phyloP scores from a whole-genome alignment of 108 stramenopile genomes.

The Cyclotella baltica region DNA sequence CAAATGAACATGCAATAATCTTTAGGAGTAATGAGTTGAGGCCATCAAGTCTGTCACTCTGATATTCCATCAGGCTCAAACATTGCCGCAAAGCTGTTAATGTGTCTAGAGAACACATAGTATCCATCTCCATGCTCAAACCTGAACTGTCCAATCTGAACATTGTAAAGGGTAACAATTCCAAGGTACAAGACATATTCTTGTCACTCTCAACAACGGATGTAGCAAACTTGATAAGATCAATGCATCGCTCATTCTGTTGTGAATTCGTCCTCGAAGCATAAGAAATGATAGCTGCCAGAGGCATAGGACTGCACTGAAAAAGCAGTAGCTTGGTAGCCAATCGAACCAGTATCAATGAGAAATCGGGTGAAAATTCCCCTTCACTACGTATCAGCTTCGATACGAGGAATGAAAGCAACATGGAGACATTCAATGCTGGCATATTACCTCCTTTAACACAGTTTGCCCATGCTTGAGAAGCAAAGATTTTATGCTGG shows the following conservation, averaged over 20 bases:
- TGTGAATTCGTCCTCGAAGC: neutral
- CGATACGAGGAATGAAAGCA: conserved; percentile 41
- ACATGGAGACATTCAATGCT: conserved; percentile 38
- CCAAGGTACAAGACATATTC: neutral
- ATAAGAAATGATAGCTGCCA: conserved; percentile 52
- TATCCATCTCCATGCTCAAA: neutral
- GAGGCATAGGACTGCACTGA: conserved; percentile 41
- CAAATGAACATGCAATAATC: conserved; percentile 21
- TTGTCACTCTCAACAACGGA: conserved; percentile 17
- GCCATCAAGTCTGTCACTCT: conserved; percentile 6
- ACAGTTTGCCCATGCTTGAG: conserved; percentile 38
- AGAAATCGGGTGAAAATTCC: conserved; percentile 27
- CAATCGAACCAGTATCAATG: conserved; percentile 45
- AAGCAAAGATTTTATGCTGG: conserved; percentile 44
- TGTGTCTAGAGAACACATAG: neutral
- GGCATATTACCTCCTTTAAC: conserved; percentile 28
- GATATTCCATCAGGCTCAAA: conserved; percentile 43
- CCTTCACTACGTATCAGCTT: conserved; percentile 8
- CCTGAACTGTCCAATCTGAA: conserved; percentile 17
- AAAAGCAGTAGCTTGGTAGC: conserved; percentile 49
- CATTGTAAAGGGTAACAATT: conserved; percentile 21
- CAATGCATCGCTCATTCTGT: conserved; percentile 14
- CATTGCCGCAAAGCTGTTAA: conserved; percentile 30
- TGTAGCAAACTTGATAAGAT: conserved; percentile 25
- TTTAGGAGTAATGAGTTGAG: conserved; percentile 14